Evolutionary conservation across 805 yeast species (phyloP), one percentile per base, ranked within the genome.

Genomic region (Yamadazyma phyllophila): DNA sequence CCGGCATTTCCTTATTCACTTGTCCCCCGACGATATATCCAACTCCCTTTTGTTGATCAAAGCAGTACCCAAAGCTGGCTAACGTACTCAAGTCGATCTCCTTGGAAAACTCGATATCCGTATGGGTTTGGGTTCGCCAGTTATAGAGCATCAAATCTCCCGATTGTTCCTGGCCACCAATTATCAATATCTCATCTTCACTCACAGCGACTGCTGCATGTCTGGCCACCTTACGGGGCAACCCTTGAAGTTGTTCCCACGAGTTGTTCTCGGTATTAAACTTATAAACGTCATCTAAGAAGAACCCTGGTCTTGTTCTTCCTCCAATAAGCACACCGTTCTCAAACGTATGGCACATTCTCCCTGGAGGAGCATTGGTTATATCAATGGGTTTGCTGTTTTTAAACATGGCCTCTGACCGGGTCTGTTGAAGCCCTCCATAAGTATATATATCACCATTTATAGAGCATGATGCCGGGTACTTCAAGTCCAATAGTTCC

Each of bases 301-400:
- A 63, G 8, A 61, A 58, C 2, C 76, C 73, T 0, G 96, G 95
- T 1, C 80, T 72, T 2, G 74, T 63, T 49, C 95, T 72, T 3
- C 96, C 96, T 2, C 94, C 95, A 29, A 79, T 63, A 3, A 84
- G 49, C 1, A 83, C 44, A 0, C 54, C 57, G 5, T 16, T 9
- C 1, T 59, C 57, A 29, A 80, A 52, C 0, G 82, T 67, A 54
- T 85, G 91, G 48, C 84, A 74, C 79, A 81, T 76, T 46, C 91
- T 68, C 7, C 80, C 68, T 0, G 60, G 46, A 0, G 73, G 66
- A 10, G 24, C 14, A 13, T 50, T 71, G 50, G 27, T 47, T 39
- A 63, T 61, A 8, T 56, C 54, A 8, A 69, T 51, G 2, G 33
- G 32, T 14, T 37, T 26, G 3, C 44, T 44, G 29, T 51, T 39